Conservation (phyloP, 306 rosid genomes). For the Astragalus membranaceus region DNA sequence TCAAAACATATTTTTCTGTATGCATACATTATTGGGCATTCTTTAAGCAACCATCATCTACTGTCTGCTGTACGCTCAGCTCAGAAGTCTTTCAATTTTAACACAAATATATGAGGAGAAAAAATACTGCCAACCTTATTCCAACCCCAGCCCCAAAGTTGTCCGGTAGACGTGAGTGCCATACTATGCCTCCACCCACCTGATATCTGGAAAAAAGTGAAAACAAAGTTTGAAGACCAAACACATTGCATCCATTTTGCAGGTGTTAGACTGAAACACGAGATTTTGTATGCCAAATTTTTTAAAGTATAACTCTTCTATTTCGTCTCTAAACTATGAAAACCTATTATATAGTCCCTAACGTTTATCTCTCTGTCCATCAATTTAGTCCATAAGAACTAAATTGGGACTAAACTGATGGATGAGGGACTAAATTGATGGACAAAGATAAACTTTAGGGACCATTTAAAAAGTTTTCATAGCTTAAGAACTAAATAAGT, state of each 20-base stretch:
- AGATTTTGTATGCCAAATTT: not conserved
- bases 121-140: conserved; percentile 56
- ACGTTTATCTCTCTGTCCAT: too few relatives aligned
- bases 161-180: conserved; percentile 78
- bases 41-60: not conserved
- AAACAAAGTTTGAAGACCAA: conserved; percentile 12
- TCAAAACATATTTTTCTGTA: too few relatives aligned
- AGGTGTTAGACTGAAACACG: not conserved
- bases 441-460: too few relatives aligned
- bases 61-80: not conserved
- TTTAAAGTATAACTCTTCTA: not conserved
- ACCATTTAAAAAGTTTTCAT: too few relatives aligned
- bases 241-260: not conserved
- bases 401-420: too few relatives aligned
- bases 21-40: not conserved
- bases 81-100: not conserved
- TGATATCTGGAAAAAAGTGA: conserved; percentile 53
- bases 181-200: conserved; percentile 99
- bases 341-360: too few relatives aligned
- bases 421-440: too few relatives aligned
- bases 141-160: conserved; percentile 98
- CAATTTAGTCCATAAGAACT: too few relatives aligned
- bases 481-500: too few relatives aligned
- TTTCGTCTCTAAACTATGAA: too few relatives aligned
- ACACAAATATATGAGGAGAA: not conserved